phyloP scores from a whole-genome alignment of 805 yeast genomes.

The Yamadazyma phyllophila region DNA sequence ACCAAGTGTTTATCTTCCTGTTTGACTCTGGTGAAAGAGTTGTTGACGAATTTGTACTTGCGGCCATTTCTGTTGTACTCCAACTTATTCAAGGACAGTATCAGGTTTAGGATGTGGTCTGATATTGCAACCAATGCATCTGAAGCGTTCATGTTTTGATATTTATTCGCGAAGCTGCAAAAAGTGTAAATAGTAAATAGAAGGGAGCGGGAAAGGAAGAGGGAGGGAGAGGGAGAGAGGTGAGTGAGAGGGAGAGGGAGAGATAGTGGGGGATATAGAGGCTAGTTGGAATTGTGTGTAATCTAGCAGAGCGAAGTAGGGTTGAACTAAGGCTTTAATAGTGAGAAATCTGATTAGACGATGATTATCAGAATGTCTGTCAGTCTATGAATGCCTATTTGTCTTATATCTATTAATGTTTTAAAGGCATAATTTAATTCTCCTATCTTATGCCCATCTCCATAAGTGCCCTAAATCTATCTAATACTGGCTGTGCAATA shows the following conservation, averaged over 20 bases:
- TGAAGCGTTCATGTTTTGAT: slow-evolving; percentile 8
- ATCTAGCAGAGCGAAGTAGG: no score
- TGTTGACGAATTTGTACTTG: slow-evolving; percentile 47
- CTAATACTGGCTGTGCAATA: no score
- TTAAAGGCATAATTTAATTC: no score
- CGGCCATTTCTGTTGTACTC: slow-evolving; percentile 46
- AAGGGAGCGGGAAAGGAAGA: neutral
- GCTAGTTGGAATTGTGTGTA: no score
- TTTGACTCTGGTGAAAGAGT: slow-evolving; percentile 46
- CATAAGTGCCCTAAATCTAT: no score
- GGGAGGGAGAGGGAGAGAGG: neutral
- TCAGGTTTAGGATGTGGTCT: slow-evolving; percentile 34
- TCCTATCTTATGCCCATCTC: no score
- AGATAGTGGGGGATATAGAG: no score
- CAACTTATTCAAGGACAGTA: slow-evolving; percentile 31
- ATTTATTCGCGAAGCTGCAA: neutral
- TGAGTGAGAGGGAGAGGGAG: neutral
- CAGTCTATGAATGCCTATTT: no score
- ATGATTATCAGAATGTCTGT: no score
- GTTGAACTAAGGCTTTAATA: no score
- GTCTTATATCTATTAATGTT: no score
- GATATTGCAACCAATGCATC: slow-evolving; percentile 37
- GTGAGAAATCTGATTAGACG: no score
- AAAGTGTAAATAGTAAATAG: neutral
- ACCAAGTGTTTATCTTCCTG: slow-evolving; percentile 50